phyloP scores from a whole-genome alignment of 306 rosid genomes.

The Glycyrrhiza uralensis region DNA sequence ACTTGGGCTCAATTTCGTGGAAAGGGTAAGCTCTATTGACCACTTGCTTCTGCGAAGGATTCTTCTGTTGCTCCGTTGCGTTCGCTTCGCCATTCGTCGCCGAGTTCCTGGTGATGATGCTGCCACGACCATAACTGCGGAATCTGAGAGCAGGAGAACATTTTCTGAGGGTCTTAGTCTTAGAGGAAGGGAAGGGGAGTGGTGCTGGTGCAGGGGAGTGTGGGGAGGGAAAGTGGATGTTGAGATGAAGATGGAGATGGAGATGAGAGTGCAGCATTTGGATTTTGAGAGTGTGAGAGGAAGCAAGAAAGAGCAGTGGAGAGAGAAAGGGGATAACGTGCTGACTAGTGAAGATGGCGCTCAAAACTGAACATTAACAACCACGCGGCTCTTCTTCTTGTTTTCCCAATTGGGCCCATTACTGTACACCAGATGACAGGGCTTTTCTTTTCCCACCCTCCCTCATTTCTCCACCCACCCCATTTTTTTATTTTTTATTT shows the following conservation, averaged over 20 bases:
- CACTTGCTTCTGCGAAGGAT: slow-evolving; percentile 31
- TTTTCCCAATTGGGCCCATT: not conserved
- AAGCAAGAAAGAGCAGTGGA: not conserved
- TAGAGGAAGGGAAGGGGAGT: slow-evolving; percentile 23
- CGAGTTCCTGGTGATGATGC: slow-evolving; percentile 34
- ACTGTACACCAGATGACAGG: not conserved
- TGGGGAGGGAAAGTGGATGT: slow-evolving; percentile 13
- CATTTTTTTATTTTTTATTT: too few relatives aligned
- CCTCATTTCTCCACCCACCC: too few relatives aligned
- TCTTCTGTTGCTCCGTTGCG: slow-evolving; percentile 32
- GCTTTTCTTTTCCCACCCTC: too few relatives aligned
- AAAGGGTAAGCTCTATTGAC: slow-evolving; percentile 66
- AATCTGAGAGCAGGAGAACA: slow-evolving; percentile 24
- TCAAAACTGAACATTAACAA: not conserved
- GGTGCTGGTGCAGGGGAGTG: slow-evolving; percentile 12
- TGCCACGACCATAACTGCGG: not conserved
- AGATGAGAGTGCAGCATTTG: slow-evolving; percentile 30
- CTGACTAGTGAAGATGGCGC: slow-evolving; percentile 24
- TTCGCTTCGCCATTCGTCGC: not conserved
- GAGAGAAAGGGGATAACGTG: slow-evolving; percentile 18
- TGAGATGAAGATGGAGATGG: slow-evolving; percentile 5
- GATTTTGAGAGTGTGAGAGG: slow-evolving; percentile 26
- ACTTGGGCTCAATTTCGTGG: slow-evolving; percentile 76
- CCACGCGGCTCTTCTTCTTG: not conserved
- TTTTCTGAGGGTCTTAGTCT: not conserved